Evolutionary conservation across 345 rosid genomes (phyloP).

Genomic region (Physaria fendleri): DNA sequence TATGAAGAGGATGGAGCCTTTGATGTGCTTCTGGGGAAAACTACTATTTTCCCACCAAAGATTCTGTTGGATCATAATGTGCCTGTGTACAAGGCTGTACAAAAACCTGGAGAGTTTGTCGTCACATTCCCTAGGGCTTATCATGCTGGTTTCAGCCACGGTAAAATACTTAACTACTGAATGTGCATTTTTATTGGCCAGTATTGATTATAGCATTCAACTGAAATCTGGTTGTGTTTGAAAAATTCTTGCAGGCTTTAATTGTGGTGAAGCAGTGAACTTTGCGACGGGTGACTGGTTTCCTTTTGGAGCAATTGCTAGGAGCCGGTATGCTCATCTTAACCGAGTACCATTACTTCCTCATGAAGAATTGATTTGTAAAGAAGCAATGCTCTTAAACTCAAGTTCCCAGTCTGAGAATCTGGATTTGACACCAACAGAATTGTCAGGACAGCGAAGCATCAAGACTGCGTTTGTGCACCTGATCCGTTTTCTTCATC

Average conservation of each 20-base stretch:
- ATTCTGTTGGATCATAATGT: constrained; percentile 72
- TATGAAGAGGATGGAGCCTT: constrained; percentile 96
- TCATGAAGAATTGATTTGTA: constrained; percentile 94
- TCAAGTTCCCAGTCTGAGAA: constrained; percentile 50
- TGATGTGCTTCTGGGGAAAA: constrained; percentile 93
- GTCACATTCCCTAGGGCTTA: constrained; percentile 94
- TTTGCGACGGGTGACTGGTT: constrained; percentile 99
- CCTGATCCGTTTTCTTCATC: constrained; percentile 74
- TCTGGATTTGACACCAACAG: constrained; percentile 45
- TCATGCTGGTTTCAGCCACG: constrained; percentile 99
- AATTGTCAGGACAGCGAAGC: constrained; percentile 44
- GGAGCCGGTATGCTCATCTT: constrained; percentile 85
- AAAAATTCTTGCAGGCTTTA: constrained; percentile 60
- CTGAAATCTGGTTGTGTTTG: constrained; percentile 9
- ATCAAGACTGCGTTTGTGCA: constrained; percentile 70
- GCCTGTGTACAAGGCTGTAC: constrained; percentile 95
- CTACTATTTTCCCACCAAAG: constrained; percentile 93
- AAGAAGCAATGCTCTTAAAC: constrained; percentile 82
- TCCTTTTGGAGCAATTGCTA: constrained; percentile 87
- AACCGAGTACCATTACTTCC: constrained; percentile 91
- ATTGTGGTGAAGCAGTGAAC: constrained; percentile 99
- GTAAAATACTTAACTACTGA: constrained; percentile 31
- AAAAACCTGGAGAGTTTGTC: constrained; percentile 93
- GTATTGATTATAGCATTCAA: neutral
- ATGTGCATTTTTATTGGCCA: neutral